Evolutionary conservation across 768 basidiomycete species (phyloP).

Genomic region (Russula ochroleuca): DNA sequence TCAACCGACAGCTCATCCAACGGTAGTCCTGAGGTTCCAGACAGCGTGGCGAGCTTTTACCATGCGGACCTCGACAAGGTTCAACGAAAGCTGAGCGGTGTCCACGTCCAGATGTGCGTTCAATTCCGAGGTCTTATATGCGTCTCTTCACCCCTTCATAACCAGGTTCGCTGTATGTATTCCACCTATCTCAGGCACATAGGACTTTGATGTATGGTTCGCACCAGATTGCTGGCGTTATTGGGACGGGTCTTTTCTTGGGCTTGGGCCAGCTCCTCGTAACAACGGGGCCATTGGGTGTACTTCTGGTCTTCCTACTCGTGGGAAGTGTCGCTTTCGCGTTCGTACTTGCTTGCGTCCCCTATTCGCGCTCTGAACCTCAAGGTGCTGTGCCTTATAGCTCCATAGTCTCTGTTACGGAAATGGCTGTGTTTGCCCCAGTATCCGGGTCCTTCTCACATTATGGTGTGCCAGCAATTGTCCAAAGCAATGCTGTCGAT

Average conservation of each 20-base stretch:
- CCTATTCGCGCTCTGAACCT: neutral
- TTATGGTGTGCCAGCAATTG: constrained; percentile 28
- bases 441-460: constrained; percentile 33
- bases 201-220: neutral
- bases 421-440: constrained; percentile 33
- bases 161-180: constrained; percentile 23
- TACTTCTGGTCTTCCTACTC: constrained; percentile 32
- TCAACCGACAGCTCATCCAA: neutral
- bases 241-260: constrained; percentile 35
- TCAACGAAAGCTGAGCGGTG: constrained; percentile 20
- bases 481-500: neutral
- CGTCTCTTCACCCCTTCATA: neutral
- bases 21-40: neutral
- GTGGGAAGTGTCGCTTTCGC: constrained; percentile 33
- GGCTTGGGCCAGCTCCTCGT: constrained; percentile 34
- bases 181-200: neutral
- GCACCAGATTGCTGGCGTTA: constrained; percentile 31
- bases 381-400: constrained; percentile 19
- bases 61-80: constrained; percentile 20
- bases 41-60: constrained; percentile 12
- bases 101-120: constrained; percentile 26
- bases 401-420: constrained; percentile 33
- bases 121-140: neutral
- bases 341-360: constrained; percentile 23
- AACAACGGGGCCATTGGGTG: constrained; percentile 32